These are phyloP conservation scores for Cadophora gregata DNA, from an alignment of 2,329 filamentous ascomycete genomes.

Conservation along the genomic window DNA sequence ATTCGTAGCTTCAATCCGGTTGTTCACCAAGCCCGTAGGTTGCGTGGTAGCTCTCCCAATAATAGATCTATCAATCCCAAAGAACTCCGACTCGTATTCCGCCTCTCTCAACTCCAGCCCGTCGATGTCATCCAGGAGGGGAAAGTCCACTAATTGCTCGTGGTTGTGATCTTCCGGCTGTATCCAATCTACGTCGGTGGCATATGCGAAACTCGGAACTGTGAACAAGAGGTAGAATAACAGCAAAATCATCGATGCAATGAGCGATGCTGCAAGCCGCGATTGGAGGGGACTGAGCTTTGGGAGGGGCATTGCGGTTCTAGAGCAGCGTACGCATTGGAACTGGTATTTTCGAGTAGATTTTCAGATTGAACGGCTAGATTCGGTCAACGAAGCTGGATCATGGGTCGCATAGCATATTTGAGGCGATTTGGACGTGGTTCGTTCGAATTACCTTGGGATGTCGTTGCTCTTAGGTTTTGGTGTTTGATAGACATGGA, in stretches of 20 bases:
- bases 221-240: conserved; percentile 66
- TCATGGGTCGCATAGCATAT: conserved; percentile 6
- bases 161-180: conserved; percentile 53
- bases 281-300: conserved; percentile 73
- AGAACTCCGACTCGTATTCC: conserved; percentile 66
- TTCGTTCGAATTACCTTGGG: conserved; percentile 16
- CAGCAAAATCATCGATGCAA: conserved; percentile 64
- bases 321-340: conserved; percentile 31
- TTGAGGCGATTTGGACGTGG: conserved; percentile 2
- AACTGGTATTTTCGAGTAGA: neutral
- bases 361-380: neutral
- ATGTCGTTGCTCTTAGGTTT: conserved; percentile 24
- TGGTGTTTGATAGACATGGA: conserved; percentile 22
- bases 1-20: conserved; percentile 64
- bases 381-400: neutral
- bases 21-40: conserved; percentile 63
- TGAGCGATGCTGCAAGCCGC: conserved; percentile 71
- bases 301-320: conserved; percentile 43
- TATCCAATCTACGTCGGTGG: conserved; percentile 58
- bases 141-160: conserved; percentile 49
- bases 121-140: conserved; percentile 44
- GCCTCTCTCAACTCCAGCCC: conserved; percentile 43
- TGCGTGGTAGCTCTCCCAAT: conserved; percentile 62
- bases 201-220: conserved; percentile 65
- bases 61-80: conserved; percentile 65